Conservation (phyloP, 345 rosid genomes). For the Nasturtium officinale region DNA sequence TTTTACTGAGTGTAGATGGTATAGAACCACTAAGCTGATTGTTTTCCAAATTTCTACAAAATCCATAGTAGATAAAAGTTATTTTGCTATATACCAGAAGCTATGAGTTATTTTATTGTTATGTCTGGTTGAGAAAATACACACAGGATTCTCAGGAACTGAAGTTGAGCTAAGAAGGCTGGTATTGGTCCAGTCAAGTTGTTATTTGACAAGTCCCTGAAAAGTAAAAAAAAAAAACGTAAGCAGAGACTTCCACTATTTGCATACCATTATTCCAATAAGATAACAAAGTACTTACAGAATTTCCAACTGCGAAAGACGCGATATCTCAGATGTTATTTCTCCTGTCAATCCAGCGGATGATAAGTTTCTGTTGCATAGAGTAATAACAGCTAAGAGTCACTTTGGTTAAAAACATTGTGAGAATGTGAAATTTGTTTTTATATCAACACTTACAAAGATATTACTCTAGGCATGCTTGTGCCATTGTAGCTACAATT, state of each 20-base stretch:
- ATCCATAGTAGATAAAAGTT: background rate
- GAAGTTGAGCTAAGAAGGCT: slow-evolving; percentile 44
- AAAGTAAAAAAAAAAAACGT: background rate
- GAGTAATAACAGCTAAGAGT: background rate
- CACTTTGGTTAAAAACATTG: background rate
- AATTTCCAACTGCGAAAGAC: slow-evolving; percentile 39
- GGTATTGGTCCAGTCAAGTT: slow-evolving; percentile 54
- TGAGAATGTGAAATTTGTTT: background rate
- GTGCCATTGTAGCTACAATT: slow-evolving; percentile 46
- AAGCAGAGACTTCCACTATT: background rate
- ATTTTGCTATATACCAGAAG: background rate
- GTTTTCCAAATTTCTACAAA: slow-evolving; percentile 47
- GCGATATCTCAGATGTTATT: slow-evolving; percentile 38
- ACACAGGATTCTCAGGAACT: slow-evolving; percentile 46
- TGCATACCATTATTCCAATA: background rate
- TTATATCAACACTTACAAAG: slow-evolving; percentile 46
- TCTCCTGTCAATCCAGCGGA: slow-evolving; percentile 47
- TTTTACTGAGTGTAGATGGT: slow-evolving; percentile 42
- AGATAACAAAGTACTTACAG: slow-evolving; percentile 49
- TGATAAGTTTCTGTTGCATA: slow-evolving; percentile 45
- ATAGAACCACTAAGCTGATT: slow-evolving; percentile 52
- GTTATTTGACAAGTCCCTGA: slow-evolving; percentile 60
- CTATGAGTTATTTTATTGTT: background rate
- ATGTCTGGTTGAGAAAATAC: slow-evolving; percentile 33
- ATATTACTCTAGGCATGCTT: slow-evolving; percentile 43